Evolutionary conservation across 768 basidiomycete species (phyloP).

Genomic region (Auriculariales sp.): DNA sequence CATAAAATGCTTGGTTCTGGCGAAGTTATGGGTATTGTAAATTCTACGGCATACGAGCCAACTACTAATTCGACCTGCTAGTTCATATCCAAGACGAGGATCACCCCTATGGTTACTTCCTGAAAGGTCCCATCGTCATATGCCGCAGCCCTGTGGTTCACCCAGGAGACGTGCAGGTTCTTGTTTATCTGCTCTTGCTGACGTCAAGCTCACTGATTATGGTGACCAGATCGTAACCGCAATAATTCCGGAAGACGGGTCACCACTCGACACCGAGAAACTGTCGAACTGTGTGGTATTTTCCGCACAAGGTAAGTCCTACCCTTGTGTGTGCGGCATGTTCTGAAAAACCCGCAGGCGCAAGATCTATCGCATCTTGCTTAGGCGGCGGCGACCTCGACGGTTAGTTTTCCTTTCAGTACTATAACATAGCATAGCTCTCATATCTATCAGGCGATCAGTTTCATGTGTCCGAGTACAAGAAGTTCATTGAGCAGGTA

Average conservation of each 20-base stretch:
- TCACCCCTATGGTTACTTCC: conserved; percentile 25
- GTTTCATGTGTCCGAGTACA: conserved; percentile 46
- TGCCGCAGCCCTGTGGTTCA: conserved; percentile 64
- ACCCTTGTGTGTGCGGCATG: not conserved
- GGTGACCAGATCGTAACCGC: conserved; percentile 42
- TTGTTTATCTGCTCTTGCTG: no score
- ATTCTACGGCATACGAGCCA: conserved; percentile 39
- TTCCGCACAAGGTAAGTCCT: not conserved
- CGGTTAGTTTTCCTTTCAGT: conserved; percentile 30
- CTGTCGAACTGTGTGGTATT: conserved; percentile 23
- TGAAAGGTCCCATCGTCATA: conserved; percentile 47
- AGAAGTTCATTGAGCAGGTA: conserved; percentile 31
- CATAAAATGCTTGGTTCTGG: conserved; percentile 34
- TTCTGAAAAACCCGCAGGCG: conserved; percentile 21
- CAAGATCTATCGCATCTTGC: conserved; percentile 49
- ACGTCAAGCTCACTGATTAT: not conserved
- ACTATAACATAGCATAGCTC: not conserved
- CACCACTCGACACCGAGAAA: conserved; percentile 35
- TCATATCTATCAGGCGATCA: conserved; percentile 32
- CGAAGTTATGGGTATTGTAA: conserved; percentile 41
- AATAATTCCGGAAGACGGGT: conserved; percentile 36
- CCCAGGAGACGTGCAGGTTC: conserved; percentile 53
- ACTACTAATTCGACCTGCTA: not conserved
- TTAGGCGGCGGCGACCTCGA: conserved; percentile 71
- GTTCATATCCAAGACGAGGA: not conserved